These are phyloP conservation scores for Taiozyma onychis DNA, from an alignment of 1,139 yeast species.

Conservation along the genomic window DNA sequence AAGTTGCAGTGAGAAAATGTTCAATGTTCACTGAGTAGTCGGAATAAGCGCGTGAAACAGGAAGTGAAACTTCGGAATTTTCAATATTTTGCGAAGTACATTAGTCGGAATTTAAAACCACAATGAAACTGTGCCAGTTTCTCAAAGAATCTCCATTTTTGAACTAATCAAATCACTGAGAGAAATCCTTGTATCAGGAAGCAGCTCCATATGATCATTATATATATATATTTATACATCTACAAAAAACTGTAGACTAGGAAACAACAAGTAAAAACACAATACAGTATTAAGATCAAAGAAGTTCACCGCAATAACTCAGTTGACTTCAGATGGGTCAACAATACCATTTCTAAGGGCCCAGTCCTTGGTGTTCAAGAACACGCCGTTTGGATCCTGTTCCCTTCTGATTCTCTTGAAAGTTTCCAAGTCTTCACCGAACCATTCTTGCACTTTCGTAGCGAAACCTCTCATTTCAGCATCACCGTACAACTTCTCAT, in stretches of 20 bases:
- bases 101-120: neutral
- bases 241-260: neutral
- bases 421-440: slow-evolving; percentile 59
- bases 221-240: neutral
- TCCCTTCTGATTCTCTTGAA: slow-evolving; percentile 58
- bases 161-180: neutral
- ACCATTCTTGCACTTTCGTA: slow-evolving; percentile 68
- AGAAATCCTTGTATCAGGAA: too few relatives aligned
- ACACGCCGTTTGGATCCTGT: slow-evolving; percentile 79
- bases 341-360: slow-evolving; percentile 72
- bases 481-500: slow-evolving; percentile 38
- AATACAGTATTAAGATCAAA: neutral
- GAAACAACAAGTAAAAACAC: neutral
- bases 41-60: neutral
- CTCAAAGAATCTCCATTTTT: too few relatives aligned
- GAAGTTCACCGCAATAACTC: neutral
- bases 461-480: slow-evolving; percentile 81
- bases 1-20: neutral
- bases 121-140: neutral
- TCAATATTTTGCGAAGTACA: neutral
- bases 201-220: neutral
- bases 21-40: neutral
- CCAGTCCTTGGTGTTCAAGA: slow-evolving; percentile 76
- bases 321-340: slow-evolving; percentile 4
- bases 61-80: neutral